Conservation (phyloP, 2,329 filamentous ascomycete species). For the Helotiales sp. region DNA sequence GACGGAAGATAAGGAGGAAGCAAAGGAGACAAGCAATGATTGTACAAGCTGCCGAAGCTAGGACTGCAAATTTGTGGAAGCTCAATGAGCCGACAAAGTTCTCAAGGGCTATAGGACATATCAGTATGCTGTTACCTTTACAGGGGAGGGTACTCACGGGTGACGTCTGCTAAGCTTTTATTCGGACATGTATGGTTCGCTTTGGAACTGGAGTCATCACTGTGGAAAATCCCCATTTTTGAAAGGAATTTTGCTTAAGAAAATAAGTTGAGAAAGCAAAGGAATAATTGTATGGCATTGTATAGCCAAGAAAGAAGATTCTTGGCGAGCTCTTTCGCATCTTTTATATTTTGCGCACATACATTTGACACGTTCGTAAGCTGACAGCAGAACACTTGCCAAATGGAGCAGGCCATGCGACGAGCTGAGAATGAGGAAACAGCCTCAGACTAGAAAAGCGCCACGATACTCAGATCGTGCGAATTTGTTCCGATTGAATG, state of each 20-base stretch:
- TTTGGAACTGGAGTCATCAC: not conserved
- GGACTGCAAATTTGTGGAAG: slow-evolving; percentile 12
- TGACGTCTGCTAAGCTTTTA: not conserved
- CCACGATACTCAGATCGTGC: too few species aligned
- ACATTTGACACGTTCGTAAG: too few species aligned
- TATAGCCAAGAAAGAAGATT: not conserved
- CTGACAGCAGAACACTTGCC: too few species aligned
- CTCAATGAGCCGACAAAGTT: not conserved
- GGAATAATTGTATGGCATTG: not conserved
- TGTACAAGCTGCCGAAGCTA: slow-evolving; percentile 6
- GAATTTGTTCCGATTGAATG: too few species aligned
- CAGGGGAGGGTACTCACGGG: not conserved
- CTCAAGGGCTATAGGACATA: not conserved
- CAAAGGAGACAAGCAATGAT: slow-evolving; percentile 8
- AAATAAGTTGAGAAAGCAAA: not conserved
- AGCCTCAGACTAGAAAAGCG: too few species aligned
- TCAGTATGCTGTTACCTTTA: too few species aligned
- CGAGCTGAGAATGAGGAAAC: too few species aligned
- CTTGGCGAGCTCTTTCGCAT: not conserved
- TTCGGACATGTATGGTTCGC: not conserved
- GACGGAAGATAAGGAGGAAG: slow-evolving; percentile 15
- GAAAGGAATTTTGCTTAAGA: not conserved
- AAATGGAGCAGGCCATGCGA: too few species aligned
- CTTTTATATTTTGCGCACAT: too few species aligned
- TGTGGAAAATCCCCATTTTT: not conserved